Conservation (phyloP, 352 stramenopile species). For the Globisporangium paddicum region DNA sequence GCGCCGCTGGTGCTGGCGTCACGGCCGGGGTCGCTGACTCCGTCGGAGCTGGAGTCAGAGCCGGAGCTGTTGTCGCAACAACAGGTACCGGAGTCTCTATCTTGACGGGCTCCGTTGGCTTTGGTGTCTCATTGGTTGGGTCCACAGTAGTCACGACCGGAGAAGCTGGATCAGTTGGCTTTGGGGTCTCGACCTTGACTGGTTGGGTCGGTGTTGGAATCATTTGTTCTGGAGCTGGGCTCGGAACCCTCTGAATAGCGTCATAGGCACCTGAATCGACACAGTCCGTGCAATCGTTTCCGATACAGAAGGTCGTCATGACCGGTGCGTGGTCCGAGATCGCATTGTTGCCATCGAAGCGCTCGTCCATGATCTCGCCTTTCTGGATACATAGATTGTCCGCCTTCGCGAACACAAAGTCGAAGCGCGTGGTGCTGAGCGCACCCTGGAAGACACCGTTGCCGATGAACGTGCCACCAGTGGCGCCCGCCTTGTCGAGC, state of each 20-base stretch:
- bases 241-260: not conserved
- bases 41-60: not conserved
- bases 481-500: constrained; percentile 6
- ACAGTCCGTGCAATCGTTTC: constrained; percentile 5
- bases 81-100: not conserved
- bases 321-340: constrained; percentile 16
- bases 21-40: not conserved
- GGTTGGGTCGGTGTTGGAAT: not conserved
- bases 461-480: constrained; percentile 17
- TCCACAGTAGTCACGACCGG: not conserved
- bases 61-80: not conserved
- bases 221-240: not conserved
- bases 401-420: constrained; percentile 14
- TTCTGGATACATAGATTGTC: constrained; percentile 11
- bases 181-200: not conserved
- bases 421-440: constrained; percentile 11
- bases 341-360: constrained; percentile 13
- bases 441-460: constrained; percentile 13
- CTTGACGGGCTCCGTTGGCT: not conserved
- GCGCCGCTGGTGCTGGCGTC: not conserved
- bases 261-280: not conserved
- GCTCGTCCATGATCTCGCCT: constrained; percentile 12
- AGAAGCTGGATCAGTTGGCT: not conserved
- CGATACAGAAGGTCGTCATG: constrained; percentile 14
- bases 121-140: not conserved